Percentiles rank a stretch among this genome's conserved stretches.
These are phyloP conservation scores for Hippophae tibetana DNA, from an alignment of 306 rosid species.

Conservation along the genomic window DNA sequence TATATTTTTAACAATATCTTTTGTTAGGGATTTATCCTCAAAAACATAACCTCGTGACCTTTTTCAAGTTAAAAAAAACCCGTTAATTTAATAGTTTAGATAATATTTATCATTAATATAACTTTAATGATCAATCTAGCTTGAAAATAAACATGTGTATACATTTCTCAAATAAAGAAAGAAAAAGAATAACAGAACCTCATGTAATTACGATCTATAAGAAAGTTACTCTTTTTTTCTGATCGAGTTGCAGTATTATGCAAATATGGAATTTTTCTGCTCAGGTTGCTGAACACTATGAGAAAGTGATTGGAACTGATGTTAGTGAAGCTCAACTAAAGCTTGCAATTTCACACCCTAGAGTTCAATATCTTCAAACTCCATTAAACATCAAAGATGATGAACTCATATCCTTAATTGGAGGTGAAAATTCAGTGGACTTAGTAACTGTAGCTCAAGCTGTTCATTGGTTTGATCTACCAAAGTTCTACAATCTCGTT, in stretches of 20 bases:
- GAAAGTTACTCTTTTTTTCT: not conserved
- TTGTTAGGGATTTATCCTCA: no score
- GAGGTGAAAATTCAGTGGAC: slow-evolving; percentile 25
- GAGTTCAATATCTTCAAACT: slow-evolving; percentile 25
- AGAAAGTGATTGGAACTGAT: slow-evolving; percentile 28
- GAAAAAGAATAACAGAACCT: no score
- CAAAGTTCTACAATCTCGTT: slow-evolving; percentile 20
- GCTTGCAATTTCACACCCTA: slow-evolving; percentile 22
- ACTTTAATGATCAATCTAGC: no score
- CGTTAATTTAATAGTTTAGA: no score
- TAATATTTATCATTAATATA: no score
- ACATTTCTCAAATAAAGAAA: no score
- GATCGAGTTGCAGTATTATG: not conserved
- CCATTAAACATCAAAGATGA: slow-evolving; percentile 22
- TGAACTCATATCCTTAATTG: slow-evolving; percentile 18
- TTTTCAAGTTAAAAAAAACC: no score
- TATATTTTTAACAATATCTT: no score
- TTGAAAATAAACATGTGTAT: no score
- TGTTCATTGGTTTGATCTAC: slow-evolving; percentile 35
- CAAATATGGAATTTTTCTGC: not conserved
- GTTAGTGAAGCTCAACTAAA: slow-evolving; percentile 21
- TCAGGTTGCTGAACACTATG: slow-evolving; percentile 26
- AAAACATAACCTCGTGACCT: no score
- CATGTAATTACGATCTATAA: not conserved
- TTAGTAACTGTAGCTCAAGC: slow-evolving; percentile 23